Conservation (phyloP, 352 stramenopile species). For the Pythium dissotocum region DNA sequence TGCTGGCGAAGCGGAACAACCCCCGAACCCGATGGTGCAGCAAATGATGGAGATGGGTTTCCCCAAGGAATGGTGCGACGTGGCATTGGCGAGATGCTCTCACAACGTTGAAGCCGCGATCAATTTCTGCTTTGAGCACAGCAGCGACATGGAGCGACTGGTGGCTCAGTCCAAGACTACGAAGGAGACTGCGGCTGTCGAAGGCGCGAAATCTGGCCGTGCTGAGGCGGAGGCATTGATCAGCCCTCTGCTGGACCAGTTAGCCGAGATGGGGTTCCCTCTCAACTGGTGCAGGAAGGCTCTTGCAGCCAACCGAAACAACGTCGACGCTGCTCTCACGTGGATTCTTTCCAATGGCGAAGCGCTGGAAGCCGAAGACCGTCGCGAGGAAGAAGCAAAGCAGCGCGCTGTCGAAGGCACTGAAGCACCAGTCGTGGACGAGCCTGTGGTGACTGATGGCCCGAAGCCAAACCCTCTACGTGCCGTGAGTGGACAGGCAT, state of each 20-base stretch:
- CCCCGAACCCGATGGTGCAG: conserved; percentile 74
- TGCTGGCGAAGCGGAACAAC: conserved; percentile 30
- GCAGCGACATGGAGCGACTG: conserved; percentile 89
- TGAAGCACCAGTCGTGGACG: conserved; percentile 3
- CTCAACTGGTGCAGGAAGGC: conserved; percentile 92
- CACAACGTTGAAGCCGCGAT: conserved; percentile 91
- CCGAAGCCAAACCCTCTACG: conserved; percentile 79
- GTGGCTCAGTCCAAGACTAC: conserved; percentile 75
- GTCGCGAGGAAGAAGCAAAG: conserved; percentile 77
- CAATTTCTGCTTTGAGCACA: conserved; percentile 93
- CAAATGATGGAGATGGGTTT: conserved; percentile 95
- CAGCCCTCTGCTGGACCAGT: conserved; percentile 79
- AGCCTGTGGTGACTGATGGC: not conserved
- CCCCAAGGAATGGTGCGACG: conserved; percentile 91
- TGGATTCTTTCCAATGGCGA: conserved; percentile 93
- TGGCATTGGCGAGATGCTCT: conserved; percentile 80
- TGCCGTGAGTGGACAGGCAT: conserved; percentile 83
- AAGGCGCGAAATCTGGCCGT: conserved; percentile 18
- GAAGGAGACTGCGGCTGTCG: conserved; percentile 34
- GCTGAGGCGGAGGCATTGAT: conserved; percentile 46
- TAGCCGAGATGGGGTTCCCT: conserved; percentile 94
- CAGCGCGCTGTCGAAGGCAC: conserved; percentile 17
- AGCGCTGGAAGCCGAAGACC: conserved; percentile 85
- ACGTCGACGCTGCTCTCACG: conserved; percentile 90
- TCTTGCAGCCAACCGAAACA: conserved; percentile 85